These are phyloP conservation scores for Lactuca sativa DNA, from an alignment of 129 eudicot species.

Conservation along the genomic window DNA sequence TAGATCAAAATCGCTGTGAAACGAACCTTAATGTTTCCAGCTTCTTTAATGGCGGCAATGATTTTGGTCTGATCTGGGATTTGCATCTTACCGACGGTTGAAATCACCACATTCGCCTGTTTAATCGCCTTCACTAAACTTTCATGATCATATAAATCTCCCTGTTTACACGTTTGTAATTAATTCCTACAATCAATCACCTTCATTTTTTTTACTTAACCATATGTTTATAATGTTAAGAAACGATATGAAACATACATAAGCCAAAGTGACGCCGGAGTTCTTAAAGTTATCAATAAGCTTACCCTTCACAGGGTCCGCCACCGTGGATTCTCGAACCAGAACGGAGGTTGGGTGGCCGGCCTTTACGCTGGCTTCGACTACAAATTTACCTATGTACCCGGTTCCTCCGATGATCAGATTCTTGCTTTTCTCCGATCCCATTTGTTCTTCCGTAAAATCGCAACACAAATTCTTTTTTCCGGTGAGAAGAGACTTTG, in stretches of 20 bases:
- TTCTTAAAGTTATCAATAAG: constrained; percentile 52
- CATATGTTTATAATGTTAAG: background rate
- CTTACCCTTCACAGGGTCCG: constrained; percentile 58
- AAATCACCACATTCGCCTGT: constrained; percentile 77
- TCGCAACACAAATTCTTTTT: background rate
- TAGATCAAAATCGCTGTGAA: background rate
- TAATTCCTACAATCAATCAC: background rate
- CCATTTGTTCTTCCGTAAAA: constrained; percentile 30
- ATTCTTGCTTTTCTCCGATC: constrained; percentile 56
- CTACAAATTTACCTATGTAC: constrained; percentile 61
- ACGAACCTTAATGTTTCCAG: constrained; percentile 65
- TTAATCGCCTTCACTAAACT: constrained; percentile 70
- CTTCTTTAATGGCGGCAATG: constrained; percentile 63
- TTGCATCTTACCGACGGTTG: constrained; percentile 38
- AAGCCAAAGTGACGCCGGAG: constrained; percentile 50
- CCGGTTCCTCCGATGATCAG: constrained; percentile 78
- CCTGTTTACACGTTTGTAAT: constrained; percentile 25
- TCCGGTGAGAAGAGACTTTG: background rate
- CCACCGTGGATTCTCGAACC: constrained; percentile 47
- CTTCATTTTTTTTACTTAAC: background rate
- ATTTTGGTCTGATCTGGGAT: constrained; percentile 53
- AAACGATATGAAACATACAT: constrained; percentile 31
- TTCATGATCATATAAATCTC: constrained; percentile 58
- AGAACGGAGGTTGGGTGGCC: constrained; percentile 69
- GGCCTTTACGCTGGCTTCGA: constrained; percentile 56